Conservation (phyloP, 306 rosid genomes). For the Quercus berberidifolia region DNA sequence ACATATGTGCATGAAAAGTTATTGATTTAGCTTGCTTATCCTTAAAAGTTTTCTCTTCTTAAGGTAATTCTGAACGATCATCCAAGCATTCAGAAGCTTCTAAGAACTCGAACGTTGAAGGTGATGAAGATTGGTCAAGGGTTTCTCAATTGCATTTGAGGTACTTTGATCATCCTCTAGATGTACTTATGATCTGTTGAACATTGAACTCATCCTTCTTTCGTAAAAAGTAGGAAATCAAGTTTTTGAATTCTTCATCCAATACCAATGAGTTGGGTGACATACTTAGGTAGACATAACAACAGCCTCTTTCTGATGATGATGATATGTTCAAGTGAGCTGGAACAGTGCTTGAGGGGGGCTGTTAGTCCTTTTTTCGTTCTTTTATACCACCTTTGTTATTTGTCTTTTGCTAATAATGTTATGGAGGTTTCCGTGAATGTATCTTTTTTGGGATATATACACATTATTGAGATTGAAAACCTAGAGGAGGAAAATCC, state of each 20-base stretch:
- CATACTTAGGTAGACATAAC: too few relatives aligned
- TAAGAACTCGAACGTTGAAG: constrained; percentile 30
- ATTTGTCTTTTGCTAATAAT: background rate
- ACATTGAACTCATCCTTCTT: background rate
- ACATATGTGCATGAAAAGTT: constrained; percentile 4
- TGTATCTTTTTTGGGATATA: background rate
- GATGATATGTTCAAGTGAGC: too few relatives aligned
- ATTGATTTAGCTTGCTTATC: background rate
- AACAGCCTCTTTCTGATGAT: too few relatives aligned
- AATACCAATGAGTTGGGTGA: too few relatives aligned
- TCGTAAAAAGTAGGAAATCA: too few relatives aligned
- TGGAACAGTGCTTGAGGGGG: too few relatives aligned
- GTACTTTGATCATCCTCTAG: constrained; percentile 33
- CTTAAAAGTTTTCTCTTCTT: constrained; percentile 16
- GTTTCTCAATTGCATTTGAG: constrained; percentile 58
- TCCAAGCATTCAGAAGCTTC: constrained; percentile 41
- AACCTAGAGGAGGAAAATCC: background rate
- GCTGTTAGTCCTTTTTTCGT: too few relatives aligned
- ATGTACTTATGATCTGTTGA: constrained; percentile 9
- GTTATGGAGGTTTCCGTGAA: background rate
- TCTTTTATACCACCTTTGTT: background rate
- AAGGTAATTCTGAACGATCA: constrained; percentile 40
- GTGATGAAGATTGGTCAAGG: constrained; percentile 70
- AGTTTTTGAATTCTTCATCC: too few relatives aligned
- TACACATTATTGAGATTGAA: background rate